These are phyloP conservation scores for Aspergillus melleus DNA, from an alignment of 2,329 filamentous ascomycete species.

Conservation along the genomic window DNA sequence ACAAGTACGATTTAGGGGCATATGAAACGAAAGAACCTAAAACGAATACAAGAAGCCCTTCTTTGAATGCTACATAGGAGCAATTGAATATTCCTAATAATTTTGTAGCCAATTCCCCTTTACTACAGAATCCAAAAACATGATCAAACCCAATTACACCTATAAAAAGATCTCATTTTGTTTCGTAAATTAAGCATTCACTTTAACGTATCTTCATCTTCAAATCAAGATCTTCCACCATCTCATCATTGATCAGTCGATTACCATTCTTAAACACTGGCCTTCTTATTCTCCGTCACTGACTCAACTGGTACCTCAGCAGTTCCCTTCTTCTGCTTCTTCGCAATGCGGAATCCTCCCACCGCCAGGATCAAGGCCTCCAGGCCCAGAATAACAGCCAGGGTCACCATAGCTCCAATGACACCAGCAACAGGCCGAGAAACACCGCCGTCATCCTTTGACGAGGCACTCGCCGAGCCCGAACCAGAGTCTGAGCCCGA, in stretches of 20 bases:
- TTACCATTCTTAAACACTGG: not conserved
- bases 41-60: too few relatives aligned
- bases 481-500: constrained; percentile 29
- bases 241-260: not conserved
- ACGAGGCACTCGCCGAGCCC: constrained; percentile 20
- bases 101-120: too few relatives aligned
- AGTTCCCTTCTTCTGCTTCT: constrained; percentile 43
- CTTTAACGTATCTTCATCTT: too few relatives aligned
- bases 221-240: not conserved
- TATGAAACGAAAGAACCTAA: too few relatives aligned
- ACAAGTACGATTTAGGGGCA: too few relatives aligned
- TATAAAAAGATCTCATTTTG: not conserved
- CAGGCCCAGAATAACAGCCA: constrained; percentile 62
- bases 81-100: too few relatives aligned
- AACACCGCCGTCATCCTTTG: constrained; percentile 48
- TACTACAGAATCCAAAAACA: too few relatives aligned
- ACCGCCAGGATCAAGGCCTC: constrained; percentile 55
- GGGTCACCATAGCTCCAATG: constrained; percentile 70
- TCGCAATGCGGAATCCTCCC: constrained; percentile 60
- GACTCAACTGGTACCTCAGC: constrained; percentile 12
- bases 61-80: too few relatives aligned
- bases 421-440: constrained; percentile 75
- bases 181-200: too few relatives aligned
- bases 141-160: too few relatives aligned
- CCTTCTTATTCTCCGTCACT: constrained; percentile 22